Conservation (phyloP, 1,284 basidiomycete genomes). For the Pyrrhoderma noxium region DNA sequence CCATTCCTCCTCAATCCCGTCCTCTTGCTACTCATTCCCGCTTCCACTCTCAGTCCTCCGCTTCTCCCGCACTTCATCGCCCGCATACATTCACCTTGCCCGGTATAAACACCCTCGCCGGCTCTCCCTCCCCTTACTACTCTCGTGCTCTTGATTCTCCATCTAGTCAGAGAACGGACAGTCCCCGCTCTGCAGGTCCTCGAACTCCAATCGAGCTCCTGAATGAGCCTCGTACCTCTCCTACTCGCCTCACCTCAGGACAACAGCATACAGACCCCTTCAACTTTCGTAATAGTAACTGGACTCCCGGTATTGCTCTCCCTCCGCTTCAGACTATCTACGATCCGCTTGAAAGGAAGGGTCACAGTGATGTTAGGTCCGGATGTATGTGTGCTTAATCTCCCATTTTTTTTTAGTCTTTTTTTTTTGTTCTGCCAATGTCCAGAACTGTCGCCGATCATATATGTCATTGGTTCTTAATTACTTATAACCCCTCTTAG, state of each 20-base stretch:
- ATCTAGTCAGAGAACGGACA: too few species aligned
- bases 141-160: background rate
- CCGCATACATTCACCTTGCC: constrained; percentile 4
- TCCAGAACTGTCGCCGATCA: too few species aligned
- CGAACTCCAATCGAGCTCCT: too few species aligned
- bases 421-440: too few species aligned
- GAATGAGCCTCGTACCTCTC: background rate
- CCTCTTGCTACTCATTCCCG: background rate
- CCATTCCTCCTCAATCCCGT: background rate
- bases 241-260: background rate
- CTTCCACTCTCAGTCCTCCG: background rate
- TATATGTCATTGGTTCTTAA: too few species aligned
- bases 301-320: background rate
- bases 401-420: too few species aligned
- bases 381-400: background rate
- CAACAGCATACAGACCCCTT: background rate
- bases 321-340: background rate
- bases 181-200: too few species aligned
- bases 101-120: background rate
- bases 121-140: background rate
- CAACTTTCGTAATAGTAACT: background rate
- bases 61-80: background rate
- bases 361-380: too few species aligned
- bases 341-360: background rate
- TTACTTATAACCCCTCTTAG: too few species aligned